These are phyloP conservation scores for Fraxinus excelsior DNA, from an alignment of 257 asterid genomes.

Conservation along the genomic window DNA sequence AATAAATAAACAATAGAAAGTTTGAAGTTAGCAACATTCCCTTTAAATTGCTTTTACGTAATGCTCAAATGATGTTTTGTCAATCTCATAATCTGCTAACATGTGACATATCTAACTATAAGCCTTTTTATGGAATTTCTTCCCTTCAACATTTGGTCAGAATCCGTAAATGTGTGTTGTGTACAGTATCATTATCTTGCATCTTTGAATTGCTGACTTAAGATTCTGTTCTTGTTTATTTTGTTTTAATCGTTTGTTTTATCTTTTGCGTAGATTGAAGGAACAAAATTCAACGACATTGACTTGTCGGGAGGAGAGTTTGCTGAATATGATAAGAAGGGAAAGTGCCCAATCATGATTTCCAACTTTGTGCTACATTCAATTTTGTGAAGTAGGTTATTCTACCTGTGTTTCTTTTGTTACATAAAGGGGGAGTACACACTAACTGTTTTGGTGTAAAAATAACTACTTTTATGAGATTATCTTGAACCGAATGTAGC, in stretches of 20 bases:
- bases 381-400: constrained; percentile 49
- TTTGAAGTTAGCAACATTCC: neutral
- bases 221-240: neutral
- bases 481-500: neutral
- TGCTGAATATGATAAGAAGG: constrained; percentile 89
- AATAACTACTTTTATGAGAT: neutral
- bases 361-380: constrained; percentile 69
- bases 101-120: too few relatives aligned
- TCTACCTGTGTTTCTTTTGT: neutral
- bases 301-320: constrained; percentile 79
- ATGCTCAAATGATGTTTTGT: neutral
- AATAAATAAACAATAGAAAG: too few relatives aligned
- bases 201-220: neutral
- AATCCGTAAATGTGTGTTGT: neutral
- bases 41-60: neutral
- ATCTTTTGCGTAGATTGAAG: constrained; percentile 53
- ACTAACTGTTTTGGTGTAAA: constrained; percentile 1
- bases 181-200: neutral
- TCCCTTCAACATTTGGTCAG: neutral
- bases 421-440: constrained; percentile 8
- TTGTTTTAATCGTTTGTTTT: neutral
- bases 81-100: neutral
- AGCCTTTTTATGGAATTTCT: neutral
- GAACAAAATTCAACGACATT: constrained; percentile 65
- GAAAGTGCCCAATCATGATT: constrained; percentile 84